A percentile compares a stretch with the other conserved stretches of the same genome.
phyloP scores from a whole-genome alignment of 495 filamentous ascomycete species.

The Penicillium pancosmium region DNA sequence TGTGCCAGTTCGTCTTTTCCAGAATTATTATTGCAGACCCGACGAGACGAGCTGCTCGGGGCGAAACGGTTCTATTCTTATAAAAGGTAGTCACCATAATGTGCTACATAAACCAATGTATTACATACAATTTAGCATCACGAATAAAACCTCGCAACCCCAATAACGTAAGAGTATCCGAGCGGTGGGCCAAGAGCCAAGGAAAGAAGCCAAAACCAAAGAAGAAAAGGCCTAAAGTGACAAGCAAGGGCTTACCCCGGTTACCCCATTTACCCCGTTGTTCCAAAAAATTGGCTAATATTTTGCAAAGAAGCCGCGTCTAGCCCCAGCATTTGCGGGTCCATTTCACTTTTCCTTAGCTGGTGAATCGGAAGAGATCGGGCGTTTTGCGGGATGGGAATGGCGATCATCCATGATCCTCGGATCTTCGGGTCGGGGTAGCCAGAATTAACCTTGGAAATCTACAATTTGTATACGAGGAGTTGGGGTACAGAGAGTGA shows the following conservation, averaged over 20 bases:
- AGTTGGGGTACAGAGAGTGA: no score
- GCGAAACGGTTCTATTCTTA: no score
- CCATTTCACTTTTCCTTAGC: not conserved
- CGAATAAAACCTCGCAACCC: not conserved
- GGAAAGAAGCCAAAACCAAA: not conserved
- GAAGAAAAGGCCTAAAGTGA: not conserved
- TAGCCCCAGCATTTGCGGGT: not conserved
- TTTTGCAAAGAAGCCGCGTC: not conserved
- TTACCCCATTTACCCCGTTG: no score
- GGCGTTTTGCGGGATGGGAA: not conserved
- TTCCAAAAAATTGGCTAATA: not conserved
- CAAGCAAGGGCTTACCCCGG: not conserved
- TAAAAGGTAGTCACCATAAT: no score
- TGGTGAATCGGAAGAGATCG: conserved; percentile 1
- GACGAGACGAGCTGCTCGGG: no score
- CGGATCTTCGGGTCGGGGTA: not conserved
- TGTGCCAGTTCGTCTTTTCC: no score
- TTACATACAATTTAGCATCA: no score
- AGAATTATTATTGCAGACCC: no score
- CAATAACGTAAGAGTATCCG: not conserved
- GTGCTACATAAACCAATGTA: no score
- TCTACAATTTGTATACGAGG: no score
- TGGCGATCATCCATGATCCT: not conserved
- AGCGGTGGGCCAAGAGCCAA: not conserved
- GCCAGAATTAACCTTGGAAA: no score